Base-by-base conservation (phyloP, 2,329 filamentous ascomycete genomes). In the Colletotrichum lindemuthianum region DNA sequence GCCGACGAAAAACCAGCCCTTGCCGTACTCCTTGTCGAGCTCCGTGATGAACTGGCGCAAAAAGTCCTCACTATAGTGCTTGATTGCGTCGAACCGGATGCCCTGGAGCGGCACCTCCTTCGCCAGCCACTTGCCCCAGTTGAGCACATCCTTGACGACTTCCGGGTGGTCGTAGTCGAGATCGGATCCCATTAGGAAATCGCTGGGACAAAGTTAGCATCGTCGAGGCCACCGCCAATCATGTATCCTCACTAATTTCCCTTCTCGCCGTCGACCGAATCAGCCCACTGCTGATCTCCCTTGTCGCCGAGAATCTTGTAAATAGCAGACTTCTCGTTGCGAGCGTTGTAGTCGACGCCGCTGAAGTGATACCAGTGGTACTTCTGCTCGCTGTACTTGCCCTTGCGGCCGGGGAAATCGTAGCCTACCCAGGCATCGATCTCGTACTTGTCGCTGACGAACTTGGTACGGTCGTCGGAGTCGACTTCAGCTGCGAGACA, bases 141-240 rank as follows among this genome's bases (percentile, higher is more conserved):
- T 80, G 58, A 89, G 79, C 4, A 92, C 83, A 68, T 92, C 90
- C 4, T 82, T 74, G 39, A 82, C 80, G 9, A 92, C 90, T 69
- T 91, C 89, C 0, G 81, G 80, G 61, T 90, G 83, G 2, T 78
- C 75, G 72, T 90, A 90, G 74, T 92, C 89, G 43, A 92, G 74
- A 73, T 92, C 87, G 6, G 88, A 86, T 69, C 91, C 92, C 88
- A 92, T 91, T 13, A 92, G 82, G 71, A 88, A 92, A 73, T 89
- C 87, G 45, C 72, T 90, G 79, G 1, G 15, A 8, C 12, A 74
- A 73, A 86, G 70, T 24, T 24, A 89, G 86, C 49, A 90, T 0
- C 72, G 72, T 90, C 84, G 24, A 11, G 86, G 83, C 11, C 15
- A 5, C 8, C 13, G 54, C n/a, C 16, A 10, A 34, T 6, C 0